Conservation (phyloP, 2,329 filamentous ascomycete species). For the Bimuria novae-zelandiae region DNA sequence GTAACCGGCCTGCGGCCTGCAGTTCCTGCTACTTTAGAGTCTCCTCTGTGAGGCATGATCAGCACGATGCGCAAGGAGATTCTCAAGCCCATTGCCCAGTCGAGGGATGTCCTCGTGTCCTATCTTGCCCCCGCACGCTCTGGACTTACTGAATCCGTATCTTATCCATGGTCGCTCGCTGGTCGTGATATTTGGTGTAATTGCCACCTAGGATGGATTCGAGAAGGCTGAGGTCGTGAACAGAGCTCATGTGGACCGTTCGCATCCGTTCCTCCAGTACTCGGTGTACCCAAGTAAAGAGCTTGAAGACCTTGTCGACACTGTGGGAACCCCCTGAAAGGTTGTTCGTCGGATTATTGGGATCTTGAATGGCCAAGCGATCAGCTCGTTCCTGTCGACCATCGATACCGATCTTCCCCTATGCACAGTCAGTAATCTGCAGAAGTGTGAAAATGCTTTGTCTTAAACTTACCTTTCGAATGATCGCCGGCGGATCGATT, state of each 20-base stretch:
- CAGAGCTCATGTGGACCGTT: constrained; percentile 19
- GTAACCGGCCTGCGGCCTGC: background rate
- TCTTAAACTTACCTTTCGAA: constrained; percentile 68
- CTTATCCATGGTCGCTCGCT: constrained; percentile 64
- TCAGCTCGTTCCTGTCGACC: constrained; percentile 47
- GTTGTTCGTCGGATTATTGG: constrained; percentile 83
- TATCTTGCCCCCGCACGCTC: constrained; percentile 13
- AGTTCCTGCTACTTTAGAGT: background rate
- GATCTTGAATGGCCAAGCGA: constrained; percentile 87
- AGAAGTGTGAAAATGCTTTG: background rate
- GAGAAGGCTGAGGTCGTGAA: constrained; percentile 63
- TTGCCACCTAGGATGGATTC: constrained; percentile 75
- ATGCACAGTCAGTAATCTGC: background rate
- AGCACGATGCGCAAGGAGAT: background rate
- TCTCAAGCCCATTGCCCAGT: constrained; percentile 1
- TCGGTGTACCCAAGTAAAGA: constrained; percentile 62
- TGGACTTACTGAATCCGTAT: constrained; percentile 36
- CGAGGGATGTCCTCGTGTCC: background rate
- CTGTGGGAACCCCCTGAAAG: constrained; percentile 85
- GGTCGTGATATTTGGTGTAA: constrained; percentile 73
- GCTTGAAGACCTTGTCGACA: constrained; percentile 67
- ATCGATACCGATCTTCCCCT: constrained; percentile 33
- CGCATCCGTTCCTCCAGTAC: constrained; percentile 59
- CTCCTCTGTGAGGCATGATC: background rate
- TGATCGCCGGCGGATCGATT: constrained; percentile 70